Evolutionary conservation across 2,329 filamentous ascomycete species (phyloP).

Genomic region (Ascosphaera apis): DNA sequence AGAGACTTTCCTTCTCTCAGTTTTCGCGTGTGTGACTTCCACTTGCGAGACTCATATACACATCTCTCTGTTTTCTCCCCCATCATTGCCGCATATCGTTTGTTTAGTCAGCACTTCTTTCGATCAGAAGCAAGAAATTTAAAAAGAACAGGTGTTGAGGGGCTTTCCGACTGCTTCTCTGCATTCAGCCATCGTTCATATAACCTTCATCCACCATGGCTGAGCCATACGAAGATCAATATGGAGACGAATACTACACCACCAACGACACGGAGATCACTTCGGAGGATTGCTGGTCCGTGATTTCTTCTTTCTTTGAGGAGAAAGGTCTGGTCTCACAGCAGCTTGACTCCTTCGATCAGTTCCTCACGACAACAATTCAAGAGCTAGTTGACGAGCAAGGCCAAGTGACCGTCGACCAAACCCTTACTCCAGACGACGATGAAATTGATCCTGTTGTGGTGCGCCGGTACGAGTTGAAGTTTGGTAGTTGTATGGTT

Average conservation of each 20-base stretch:
- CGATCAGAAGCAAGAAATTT: too few species aligned
- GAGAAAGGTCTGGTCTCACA: conserved; percentile 88
- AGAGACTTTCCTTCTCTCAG: too few species aligned
- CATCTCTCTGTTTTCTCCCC: too few species aligned
- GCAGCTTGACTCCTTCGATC: conserved; percentile 94
- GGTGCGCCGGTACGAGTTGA: conserved; percentile 81
- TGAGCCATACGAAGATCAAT: conserved; percentile 37
- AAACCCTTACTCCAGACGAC: conserved; percentile 56
- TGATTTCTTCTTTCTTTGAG: conserved; percentile 94
- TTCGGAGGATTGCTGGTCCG: conserved; percentile 93
- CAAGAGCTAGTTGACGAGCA: conserved; percentile 89
- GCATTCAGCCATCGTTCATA: too few species aligned
- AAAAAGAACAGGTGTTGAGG: too few species aligned
- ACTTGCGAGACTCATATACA: too few species aligned
- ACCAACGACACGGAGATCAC: conserved; percentile 56
- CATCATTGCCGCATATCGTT: too few species aligned
- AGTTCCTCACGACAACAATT: conserved; percentile 84
- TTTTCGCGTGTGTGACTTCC: too few species aligned
- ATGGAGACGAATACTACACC: conserved; percentile 45
- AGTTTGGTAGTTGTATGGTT: conserved; percentile 75
- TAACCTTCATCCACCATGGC: conserved; percentile 23
- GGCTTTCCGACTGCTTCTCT: too few species aligned
- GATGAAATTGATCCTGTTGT: conserved; percentile 55
- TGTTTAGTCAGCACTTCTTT: too few species aligned
- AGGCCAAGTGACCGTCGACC: conserved; percentile 74